Evolutionary conservation across 2,329 filamentous ascomycete species (phyloP), one percentile per base, ranked within the genome.

Genomic region (Exutisphaerella laricina): DNA sequence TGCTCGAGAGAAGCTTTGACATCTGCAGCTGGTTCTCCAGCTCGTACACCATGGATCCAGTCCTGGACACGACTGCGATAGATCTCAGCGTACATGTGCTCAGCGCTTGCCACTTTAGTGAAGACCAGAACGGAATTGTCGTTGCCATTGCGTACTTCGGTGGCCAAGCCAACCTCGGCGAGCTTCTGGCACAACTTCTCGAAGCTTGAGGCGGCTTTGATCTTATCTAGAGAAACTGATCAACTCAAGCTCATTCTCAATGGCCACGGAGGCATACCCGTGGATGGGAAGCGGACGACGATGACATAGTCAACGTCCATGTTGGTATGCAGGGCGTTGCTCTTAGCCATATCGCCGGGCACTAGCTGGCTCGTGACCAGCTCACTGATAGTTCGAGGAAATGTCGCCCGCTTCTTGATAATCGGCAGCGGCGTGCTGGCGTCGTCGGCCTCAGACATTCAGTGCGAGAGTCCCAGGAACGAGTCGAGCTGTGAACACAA

Each of bases 1-100:
- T 78, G 70, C 45, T 81, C 71, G 39, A 94, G 77, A 10, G 82
- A 77, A 46, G 79, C 72, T 35, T 76, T 69, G 13, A 87, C 79
- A 53, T 94, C 81, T 59, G 80, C 82, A 43, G 80, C 77, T 0
- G 90, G 90, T 25, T 88, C 81, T 14, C 79, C 77, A 37, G 85
- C 77, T 50, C 88, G 82, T 41, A 96, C 84, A 39, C 89, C 88
- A 62, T 92, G 84, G 23, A 97, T 79, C 88, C 89, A 98, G 67
- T 97, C 92, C 61, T 88, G 85, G 13, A 96, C 82, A 51, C 92
- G 85, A 45, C 16, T 57, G 52, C 88, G 80, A 66, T 95, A 94
- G 37, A 95, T 78, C 58, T 94, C 86, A 51, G 82, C 80, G 46
- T 78, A 78, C 46, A 98, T 74, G 51, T 88, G 79, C 55, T 80